Conservation (phyloP, 345 rosid genomes). For the Diplotaxis tenuifolia region DNA sequence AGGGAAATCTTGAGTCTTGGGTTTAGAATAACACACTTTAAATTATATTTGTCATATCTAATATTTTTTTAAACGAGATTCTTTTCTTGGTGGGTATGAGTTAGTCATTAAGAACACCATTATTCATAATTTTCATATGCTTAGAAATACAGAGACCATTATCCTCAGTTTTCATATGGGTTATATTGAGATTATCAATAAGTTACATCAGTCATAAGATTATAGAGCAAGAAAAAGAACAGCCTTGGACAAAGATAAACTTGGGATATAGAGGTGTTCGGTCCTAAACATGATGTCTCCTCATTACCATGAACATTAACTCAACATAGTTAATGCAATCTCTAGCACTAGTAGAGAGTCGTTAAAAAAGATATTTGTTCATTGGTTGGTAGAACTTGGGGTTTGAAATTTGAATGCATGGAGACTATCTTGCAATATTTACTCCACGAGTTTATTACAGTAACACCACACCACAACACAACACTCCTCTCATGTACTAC, state of each 20-base stretch:
- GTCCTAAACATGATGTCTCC: constrained; percentile 8
- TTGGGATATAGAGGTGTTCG: background rate
- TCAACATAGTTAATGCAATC: constrained; percentile 11
- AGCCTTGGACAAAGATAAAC: constrained; percentile 8
- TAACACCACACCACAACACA: background rate
- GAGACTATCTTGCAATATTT: constrained; percentile 34
- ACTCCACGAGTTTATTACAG: constrained; percentile 33
- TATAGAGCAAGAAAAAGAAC: background rate
- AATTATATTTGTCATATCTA: constrained; percentile 3
- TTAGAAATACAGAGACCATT: constrained; percentile 3
- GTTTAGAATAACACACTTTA: constrained; percentile 20
- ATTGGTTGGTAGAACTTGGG: constrained; percentile 35
- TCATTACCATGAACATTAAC: constrained; percentile 21
- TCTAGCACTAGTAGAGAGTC: constrained; percentile 1
- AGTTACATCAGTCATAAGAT: background rate
- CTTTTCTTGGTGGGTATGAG: constrained; percentile 27
- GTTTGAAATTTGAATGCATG: constrained; percentile 36
- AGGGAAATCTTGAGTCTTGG: constrained; percentile 29
- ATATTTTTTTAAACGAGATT: background rate
- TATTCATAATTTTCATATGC: too few species aligned
- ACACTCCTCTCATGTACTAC: constrained; percentile 9
- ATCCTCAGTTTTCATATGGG: background rate
- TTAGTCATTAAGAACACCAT: constrained; percentile 22
- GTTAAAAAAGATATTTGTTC: background rate
- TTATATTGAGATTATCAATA: background rate